phyloP scores from a whole-genome alignment of 495 filamentous ascomycete genomes.

The Tirmania nivea region DNA sequence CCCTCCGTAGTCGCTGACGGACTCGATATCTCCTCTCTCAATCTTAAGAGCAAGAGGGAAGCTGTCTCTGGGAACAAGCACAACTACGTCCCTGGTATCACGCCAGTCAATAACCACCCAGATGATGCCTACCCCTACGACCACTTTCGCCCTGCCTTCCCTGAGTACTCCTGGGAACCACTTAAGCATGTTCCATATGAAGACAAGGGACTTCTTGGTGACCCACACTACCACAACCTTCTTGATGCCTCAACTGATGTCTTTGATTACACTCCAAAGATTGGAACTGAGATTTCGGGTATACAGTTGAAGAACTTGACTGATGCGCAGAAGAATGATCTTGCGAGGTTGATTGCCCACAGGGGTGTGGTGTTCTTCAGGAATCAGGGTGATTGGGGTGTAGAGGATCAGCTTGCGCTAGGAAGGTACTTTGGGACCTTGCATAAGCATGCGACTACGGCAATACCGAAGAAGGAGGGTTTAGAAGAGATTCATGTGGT shows the following conservation, averaged over 20 bases:
- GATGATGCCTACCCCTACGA: slow-evolving; percentile 34
- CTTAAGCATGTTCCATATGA: slow-evolving; percentile 30
- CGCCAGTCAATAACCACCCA: slow-evolving; percentile 10
- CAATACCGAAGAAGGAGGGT: slow-evolving; percentile 17
- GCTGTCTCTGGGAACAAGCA: background rate
- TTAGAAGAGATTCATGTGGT: slow-evolving; percentile 52
- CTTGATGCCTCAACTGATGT: slow-evolving; percentile 20
- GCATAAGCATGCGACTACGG: slow-evolving; percentile 36
- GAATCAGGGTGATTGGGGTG: slow-evolving; percentile 39
- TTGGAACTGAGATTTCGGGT: slow-evolving; percentile 45
- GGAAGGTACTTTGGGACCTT: slow-evolving; percentile 44
- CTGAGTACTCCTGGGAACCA: slow-evolving; percentile 32
- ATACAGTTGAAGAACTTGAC: slow-evolving; percentile 44
- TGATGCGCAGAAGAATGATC: slow-evolving; percentile 50
- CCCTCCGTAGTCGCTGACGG: background rate
- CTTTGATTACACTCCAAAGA: slow-evolving; percentile 19
- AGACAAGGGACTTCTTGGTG: slow-evolving; percentile 34
- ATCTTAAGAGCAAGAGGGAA: background rate
- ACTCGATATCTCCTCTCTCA: background rate
- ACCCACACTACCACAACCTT: slow-evolving; percentile 32
- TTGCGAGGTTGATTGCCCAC: slow-evolving; percentile 47
- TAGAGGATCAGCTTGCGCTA: slow-evolving; percentile 40
- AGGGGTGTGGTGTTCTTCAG: slow-evolving; percentile 58
- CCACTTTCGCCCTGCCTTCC: slow-evolving; percentile 35
- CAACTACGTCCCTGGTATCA: background rate